Base-by-base conservation (phyloP, 1,284 basidiomycete species). In the Malassezia nana region DNA sequence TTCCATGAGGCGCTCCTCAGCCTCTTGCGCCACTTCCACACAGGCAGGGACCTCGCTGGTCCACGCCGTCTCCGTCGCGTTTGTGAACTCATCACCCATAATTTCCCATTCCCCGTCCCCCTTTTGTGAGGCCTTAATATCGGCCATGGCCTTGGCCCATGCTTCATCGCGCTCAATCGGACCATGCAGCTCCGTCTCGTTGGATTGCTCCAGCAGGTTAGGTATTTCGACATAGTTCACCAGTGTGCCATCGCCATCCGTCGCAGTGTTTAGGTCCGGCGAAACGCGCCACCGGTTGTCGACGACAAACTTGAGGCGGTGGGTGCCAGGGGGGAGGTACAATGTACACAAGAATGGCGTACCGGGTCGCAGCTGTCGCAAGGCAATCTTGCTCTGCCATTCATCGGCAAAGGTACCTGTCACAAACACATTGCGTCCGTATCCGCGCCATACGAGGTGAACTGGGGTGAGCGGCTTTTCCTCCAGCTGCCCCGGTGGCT, bases 271-370 rank as follows among this genome's bases (percentile, higher is more conserved):
- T 20, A 94, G 80, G 61, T 89, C 84, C 62, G 79, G 78, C 10
- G 80, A 80, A 50, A 81, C 81, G 55, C 84, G 82, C 84, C 86
- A 90, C 47, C 84, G 81, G 55, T 88, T 86, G 75, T 98, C 94
- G 56, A 98, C 89, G 63, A 96, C 82, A 78, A 96, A 98, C 62
- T 91, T 89, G 72, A 96, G 81, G 57, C 92, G 87, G 72, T 98
- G 91, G 2, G 90, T 91, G 20, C 92, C 94, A 0, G 91, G 89
- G 12, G 84, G 82, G 20, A 74, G 58, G 42, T 72, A 66, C 12
- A 74, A 55, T 24, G 70, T 60, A 45, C 65, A 64, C 6, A 62
- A 58, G 50, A 69, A 68, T 8, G 54, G 48, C 10, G 43, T 49
- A 33, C 65, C 66, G 7, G 61, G 57, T 20, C 63, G 67, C 38